Percentiles rank a stretch among this genome's conserved stretches.
These are phyloP conservation scores for Crassisporium funariophilum DNA, from an alignment of 768 basidiomycete genomes.

Conservation along the genomic window DNA sequence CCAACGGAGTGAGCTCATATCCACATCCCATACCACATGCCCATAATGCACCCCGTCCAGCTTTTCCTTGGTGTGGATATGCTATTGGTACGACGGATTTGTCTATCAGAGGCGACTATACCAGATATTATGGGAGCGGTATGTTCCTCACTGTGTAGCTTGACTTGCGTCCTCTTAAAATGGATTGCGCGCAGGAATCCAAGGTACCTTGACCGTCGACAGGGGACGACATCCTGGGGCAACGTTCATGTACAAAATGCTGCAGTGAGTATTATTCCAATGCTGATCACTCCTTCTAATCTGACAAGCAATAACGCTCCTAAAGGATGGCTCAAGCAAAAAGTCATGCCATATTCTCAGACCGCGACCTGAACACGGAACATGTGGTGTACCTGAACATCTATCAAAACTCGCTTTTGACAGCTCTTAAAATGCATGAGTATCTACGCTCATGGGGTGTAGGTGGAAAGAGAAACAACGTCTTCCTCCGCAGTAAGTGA, in stretches of 20 bases:
- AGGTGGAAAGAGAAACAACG: slow-evolving; percentile 40
- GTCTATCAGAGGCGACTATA: slow-evolving; percentile 79
- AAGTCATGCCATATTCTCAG: slow-evolving; percentile 80
- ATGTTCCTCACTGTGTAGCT: slow-evolving; percentile 21
- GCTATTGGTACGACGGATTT: slow-evolving; percentile 75
- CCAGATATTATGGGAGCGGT: slow-evolving; percentile 66
- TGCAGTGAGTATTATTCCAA: slow-evolving; percentile 53
- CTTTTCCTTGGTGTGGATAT: slow-evolving; percentile 94
- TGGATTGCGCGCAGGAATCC: slow-evolving; percentile 45
- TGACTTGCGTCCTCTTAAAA: neutral
- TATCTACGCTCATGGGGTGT: slow-evolving; percentile 71
- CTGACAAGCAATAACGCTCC: neutral
- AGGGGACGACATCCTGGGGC: slow-evolving; percentile 65
- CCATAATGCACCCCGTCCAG: no score
- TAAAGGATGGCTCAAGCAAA: slow-evolving; percentile 69
- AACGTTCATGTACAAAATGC: slow-evolving; percentile 70
- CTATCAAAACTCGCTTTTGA: slow-evolving; percentile 81
- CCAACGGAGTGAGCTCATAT: slow-evolving; percentile 31
- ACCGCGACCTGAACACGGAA: slow-evolving; percentile 65
- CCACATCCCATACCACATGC: no score
- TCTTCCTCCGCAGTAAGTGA: slow-evolving; percentile 46
- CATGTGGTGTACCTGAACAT: slow-evolving; percentile 75
- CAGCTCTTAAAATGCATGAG: slow-evolving; percentile 84
- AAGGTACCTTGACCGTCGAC: slow-evolving; percentile 72
- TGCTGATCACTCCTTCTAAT: neutral